Conservation (phyloP, 2,329 filamentous ascomycete species). For the Xylaria sp. region DNA sequence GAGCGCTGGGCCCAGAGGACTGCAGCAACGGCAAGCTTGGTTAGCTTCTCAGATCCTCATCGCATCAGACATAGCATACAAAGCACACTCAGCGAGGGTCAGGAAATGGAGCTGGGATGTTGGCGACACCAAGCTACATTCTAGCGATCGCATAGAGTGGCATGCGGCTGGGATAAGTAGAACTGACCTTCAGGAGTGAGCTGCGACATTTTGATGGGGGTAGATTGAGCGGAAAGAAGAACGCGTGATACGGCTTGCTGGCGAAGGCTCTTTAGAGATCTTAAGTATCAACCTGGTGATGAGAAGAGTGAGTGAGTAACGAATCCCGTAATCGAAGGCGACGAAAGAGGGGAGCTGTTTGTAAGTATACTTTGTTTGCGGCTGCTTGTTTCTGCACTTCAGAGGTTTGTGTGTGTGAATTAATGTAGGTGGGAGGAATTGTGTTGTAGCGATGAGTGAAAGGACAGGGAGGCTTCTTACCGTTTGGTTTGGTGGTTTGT, state of each 20-base stretch:
- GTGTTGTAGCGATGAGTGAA: not conserved
- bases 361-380: not conserved
- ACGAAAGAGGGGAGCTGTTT: not conserved
- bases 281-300: not conserved
- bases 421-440: not conserved
- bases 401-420: too few species aligned
- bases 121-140: not conserved
- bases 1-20: conserved; percentile 99
- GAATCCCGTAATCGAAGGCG: not conserved
- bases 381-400: too few species aligned
- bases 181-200: conserved; percentile 38
- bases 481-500: not conserved
- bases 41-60: conserved; percentile 6
- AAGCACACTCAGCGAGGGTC: not conserved
- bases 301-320: conserved; percentile 4
- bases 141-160: conserved; percentile 7
- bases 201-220: conserved; percentile 27
- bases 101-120: not conserved
- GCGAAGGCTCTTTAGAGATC: not conserved
- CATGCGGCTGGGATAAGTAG: conserved; percentile 2
- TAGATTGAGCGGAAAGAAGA: not conserved
- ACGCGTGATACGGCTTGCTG: not conserved
- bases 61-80: not conserved
- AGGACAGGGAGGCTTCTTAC: not conserved
- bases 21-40: conserved; percentile 35